A percentile compares a stretch with the other conserved stretches of the same genome.
Conservation (phyloP, 2,329 filamentous ascomycete genomes). For the Penicillium glabrum region DNA sequence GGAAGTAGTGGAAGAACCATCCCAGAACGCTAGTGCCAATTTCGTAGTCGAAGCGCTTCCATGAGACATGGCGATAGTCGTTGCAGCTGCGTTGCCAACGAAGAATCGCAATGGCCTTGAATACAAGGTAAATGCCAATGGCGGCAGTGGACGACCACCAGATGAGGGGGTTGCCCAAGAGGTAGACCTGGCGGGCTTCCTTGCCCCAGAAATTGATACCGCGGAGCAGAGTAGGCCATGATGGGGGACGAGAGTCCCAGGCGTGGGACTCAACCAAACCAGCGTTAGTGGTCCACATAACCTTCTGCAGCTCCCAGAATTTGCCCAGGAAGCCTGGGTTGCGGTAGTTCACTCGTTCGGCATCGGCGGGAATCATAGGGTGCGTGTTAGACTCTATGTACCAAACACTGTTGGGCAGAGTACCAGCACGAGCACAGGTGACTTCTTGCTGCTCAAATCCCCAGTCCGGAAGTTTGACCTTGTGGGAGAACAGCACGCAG, state of each 20-base stretch:
- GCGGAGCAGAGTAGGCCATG: conserved; percentile 87
- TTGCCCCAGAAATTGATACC: conserved; percentile 99
- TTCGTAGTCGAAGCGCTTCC: conserved; percentile 98
- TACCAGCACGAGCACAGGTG: conserved; percentile 90
- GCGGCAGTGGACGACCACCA: conserved; percentile 88
- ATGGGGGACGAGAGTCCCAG: conserved; percentile 93
- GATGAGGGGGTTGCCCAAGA: conserved; percentile 89
- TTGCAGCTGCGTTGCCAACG: conserved; percentile 92
- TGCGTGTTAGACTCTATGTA: conserved; percentile 92
- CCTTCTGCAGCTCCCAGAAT: conserved; percentile 94
- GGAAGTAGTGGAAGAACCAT: conserved; percentile 98
- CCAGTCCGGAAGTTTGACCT: conserved; percentile 98
- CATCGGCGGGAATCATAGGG: conserved; percentile 68
- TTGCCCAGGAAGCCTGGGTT: conserved; percentile 95
- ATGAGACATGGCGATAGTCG: conserved; percentile 77
- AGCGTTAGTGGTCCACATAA: conserved; percentile 99
- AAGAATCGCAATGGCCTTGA: conserved; percentile 85
- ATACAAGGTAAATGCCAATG: conserved; percentile 71
- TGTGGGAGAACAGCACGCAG: conserved; percentile 95
- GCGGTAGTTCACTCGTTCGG: conserved; percentile 94
- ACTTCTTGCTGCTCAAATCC: conserved; percentile 98
- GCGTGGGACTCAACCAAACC: conserved; percentile 94
- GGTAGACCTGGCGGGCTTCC: conserved; percentile 90
- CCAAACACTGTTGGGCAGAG: conserved; percentile 94
- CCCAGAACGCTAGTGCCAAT: conserved; percentile 85